These are phyloP conservation scores for Botryotinia convoluta DNA, from an alignment of 2,329 filamentous ascomycete genomes.

Conservation along the genomic window DNA sequence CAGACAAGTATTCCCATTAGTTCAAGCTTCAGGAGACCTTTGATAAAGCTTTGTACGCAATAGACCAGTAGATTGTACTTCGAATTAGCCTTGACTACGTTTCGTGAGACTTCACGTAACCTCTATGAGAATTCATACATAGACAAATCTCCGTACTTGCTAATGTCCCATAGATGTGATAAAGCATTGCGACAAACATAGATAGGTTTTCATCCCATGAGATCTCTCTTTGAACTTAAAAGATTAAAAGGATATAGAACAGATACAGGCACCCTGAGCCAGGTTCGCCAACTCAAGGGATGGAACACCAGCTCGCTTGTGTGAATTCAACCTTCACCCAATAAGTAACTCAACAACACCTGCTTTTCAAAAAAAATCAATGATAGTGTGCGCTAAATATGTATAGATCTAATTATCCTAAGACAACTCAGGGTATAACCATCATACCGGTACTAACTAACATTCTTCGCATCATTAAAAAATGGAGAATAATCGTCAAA, in stretches of 20 bases:
- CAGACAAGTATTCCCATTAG: not conserved
- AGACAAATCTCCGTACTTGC: not conserved
- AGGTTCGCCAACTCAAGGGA: not conserved
- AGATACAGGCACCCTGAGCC: not conserved
- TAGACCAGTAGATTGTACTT: not conserved
- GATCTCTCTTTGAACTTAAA: not conserved
- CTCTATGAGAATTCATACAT: not conserved
- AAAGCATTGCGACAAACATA: rapidly evolving
- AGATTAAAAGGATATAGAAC: not conserved
- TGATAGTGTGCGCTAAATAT: not conserved
- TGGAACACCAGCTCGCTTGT: not conserved
- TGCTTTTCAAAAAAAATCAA: not conserved
- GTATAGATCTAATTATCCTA: not conserved
- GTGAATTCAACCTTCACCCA: not conserved
- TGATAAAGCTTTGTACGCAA: not conserved
- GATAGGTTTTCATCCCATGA: not conserved
- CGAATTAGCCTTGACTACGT: not conserved
- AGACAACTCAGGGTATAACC: not conserved
- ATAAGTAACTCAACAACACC: not conserved
- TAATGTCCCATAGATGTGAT: not conserved
- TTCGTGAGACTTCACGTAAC: not conserved
- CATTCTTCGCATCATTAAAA: not conserved
- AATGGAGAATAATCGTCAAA: not conserved
- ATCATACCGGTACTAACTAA: not conserved
- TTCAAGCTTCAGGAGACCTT: not conserved